Evolutionary conservation across 441 rosid species (phyloP).

Genomic region (Gossypium laxum): DNA sequence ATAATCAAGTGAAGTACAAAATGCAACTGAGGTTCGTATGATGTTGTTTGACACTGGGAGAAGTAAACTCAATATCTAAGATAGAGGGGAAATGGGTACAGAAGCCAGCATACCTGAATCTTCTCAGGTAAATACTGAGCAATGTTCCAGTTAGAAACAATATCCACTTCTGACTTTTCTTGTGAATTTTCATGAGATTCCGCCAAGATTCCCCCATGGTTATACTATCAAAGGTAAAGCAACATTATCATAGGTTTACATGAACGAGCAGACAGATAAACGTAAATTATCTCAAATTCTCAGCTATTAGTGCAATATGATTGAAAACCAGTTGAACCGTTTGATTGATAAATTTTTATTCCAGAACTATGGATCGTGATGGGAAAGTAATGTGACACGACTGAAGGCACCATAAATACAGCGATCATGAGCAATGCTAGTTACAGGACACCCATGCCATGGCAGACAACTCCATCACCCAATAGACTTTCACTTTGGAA

Average conservation of each 20-base stretch:
- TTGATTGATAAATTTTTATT: neutral
- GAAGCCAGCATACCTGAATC: constrained; percentile 45
- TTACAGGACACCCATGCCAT: neutral
- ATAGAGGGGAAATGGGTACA: neutral
- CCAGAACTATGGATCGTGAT: neutral
- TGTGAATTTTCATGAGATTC: constrained; percentile 38
- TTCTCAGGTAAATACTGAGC: constrained; percentile 71
- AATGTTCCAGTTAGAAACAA: constrained; percentile 82
- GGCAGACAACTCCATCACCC: neutral
- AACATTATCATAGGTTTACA: constrained; percentile 4
- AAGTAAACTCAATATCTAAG: neutral
- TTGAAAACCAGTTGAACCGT: neutral
- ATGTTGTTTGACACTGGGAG: neutral
- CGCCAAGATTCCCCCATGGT: constrained; percentile 79
- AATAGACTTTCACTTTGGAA: neutral
- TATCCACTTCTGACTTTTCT: constrained; percentile 53
- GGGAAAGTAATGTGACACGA: neutral
- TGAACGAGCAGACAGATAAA: constrained; percentile 3
- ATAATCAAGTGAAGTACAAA: constrained; percentile 14
- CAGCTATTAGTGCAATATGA: neutral
- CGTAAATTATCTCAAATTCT: neutral
- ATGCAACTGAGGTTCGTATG: constrained; percentile 6
- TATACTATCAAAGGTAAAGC: constrained; percentile 41
- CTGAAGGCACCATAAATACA: neutral
- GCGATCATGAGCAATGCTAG: neutral